A percentile compares a stretch with the other conserved stretches of the same genome.
Conservation (phyloP, 2,329 filamentous ascomycete species). For the Aspergillus viridinutans region DNA sequence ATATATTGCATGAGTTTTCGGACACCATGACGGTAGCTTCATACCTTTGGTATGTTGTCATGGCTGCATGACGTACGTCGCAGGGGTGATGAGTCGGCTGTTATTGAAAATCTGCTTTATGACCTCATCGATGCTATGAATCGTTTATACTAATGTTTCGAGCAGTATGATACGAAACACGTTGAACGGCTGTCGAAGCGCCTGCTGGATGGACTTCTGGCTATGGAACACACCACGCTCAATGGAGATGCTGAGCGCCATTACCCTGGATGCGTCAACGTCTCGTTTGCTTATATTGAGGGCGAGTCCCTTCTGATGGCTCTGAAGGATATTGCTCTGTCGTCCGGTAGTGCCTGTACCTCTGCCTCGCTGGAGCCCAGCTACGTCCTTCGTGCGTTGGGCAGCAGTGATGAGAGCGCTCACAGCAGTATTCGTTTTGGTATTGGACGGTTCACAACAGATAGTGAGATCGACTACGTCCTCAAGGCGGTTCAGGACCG, state of each 20-base stretch:
- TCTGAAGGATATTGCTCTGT: constrained; percentile 93
- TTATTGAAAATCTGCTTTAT: constrained; percentile 9
- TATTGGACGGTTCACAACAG: constrained; percentile 94
- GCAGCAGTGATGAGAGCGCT: constrained; percentile 94
- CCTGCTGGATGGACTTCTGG: constrained; percentile 73
- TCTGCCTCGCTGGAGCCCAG: constrained; percentile 94
- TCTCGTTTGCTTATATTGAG: constrained; percentile 97
- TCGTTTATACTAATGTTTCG: constrained; percentile 2
- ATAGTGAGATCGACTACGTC: constrained; percentile 94
- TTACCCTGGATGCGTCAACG: constrained; percentile 96
- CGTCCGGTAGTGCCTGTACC: constrained; percentile 93
- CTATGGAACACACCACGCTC: constrained; percentile 86
- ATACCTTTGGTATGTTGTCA: constrained; percentile 30
- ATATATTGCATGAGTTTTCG: constrained; percentile 79
- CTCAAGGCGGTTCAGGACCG: constrained; percentile 88
- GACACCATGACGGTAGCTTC: constrained; percentile 54
- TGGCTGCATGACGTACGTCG: constrained; percentile 58
- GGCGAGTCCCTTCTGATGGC: constrained; percentile 98
- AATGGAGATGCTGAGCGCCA: constrained; percentile 81
- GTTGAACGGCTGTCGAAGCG: constrained; percentile 79
- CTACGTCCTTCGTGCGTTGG: constrained; percentile 89
- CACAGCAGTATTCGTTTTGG: constrained; percentile 98
- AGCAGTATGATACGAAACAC: constrained; percentile 84
- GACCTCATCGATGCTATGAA: constrained; percentile 1
- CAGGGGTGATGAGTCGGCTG: constrained; percentile 59